phyloP scores from a whole-genome alignment of 345 rosid species.

The Noccaea bulbosa region DNA sequence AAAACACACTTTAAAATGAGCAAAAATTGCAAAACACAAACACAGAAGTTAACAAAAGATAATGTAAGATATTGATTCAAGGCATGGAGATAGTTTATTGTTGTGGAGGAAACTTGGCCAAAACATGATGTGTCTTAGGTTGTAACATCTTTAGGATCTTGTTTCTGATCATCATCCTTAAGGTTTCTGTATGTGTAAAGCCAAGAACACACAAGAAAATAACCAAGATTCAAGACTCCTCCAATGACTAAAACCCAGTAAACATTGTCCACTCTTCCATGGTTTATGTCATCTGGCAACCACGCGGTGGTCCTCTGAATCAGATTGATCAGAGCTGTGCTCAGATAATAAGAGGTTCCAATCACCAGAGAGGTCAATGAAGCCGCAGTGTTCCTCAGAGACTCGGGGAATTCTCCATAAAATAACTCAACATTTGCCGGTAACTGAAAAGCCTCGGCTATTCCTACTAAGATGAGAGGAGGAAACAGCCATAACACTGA shows the following conservation, averaged over 20 bases:
- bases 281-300: constrained; percentile 56
- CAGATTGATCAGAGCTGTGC: constrained; percentile 50
- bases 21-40: background rate
- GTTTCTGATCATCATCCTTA: background rate
- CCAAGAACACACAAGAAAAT: constrained; percentile 49
- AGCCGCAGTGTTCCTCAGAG: constrained; percentile 50
- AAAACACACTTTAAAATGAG: background rate
- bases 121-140: background rate
- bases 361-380: constrained; percentile 50
- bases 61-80: background rate
- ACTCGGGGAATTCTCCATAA: constrained; percentile 54
- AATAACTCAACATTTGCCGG: constrained; percentile 52
- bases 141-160: constrained; percentile 5
- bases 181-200: constrained; percentile 43
- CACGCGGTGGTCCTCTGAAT: constrained; percentile 49
- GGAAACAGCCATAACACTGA: constrained; percentile 57
- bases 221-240: constrained; percentile 50
- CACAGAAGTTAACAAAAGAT: constrained; percentile 1
- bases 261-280: constrained; percentile 53
- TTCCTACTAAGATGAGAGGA: constrained; percentile 47
- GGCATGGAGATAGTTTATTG: too few relatives aligned
- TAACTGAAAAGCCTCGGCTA: constrained; percentile 56
- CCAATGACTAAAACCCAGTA: constrained; percentile 50
- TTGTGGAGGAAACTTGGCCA: background rate
- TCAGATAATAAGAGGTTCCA: constrained; percentile 49